Evolutionary conservation across 805 yeast genomes (phyloP).

Genomic region (Nakazawaea laoshanensis): DNA sequence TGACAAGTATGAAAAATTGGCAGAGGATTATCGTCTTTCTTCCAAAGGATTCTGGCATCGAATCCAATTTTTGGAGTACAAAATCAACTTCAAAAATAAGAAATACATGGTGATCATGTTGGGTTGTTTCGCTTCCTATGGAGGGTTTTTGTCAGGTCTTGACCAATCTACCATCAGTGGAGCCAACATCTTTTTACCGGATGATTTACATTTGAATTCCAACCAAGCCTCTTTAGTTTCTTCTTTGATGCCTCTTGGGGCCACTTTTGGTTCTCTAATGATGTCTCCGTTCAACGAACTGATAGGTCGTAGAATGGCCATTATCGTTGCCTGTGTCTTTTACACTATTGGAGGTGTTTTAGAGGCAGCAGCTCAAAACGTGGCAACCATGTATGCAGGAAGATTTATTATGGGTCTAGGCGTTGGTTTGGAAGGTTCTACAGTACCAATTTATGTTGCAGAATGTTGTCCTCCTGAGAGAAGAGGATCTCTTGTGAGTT

Average conservation of each 20-base stretch:
- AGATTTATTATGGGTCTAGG: conserved; percentile 10
- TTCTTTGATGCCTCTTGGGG: conserved; percentile 60
- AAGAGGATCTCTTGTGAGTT: conserved; percentile 9
- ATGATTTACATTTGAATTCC: conserved; percentile 28
- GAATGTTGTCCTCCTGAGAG: conserved; percentile 9
- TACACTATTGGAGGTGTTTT: conserved; percentile 54
- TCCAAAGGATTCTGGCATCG: conserved; percentile 29
- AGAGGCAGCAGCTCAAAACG: conserved; percentile 41
- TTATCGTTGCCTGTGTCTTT: conserved; percentile 48
- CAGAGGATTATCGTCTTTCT: conserved; percentile 18
- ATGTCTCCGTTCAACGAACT: conserved; percentile 50
- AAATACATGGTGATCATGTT: conserved; percentile 36
- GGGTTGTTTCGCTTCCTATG: conserved; percentile 52
- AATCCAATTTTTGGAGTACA: conserved; percentile 25
- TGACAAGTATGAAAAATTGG: conserved; percentile 23
- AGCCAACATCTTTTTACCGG: conserved; percentile 44
- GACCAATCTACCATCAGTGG: conserved; percentile 67
- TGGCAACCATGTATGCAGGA: conserved; percentile 33
- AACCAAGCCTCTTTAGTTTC: conserved; percentile 44
- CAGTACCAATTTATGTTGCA: conserved; percentile 10
- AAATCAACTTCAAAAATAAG: conserved; percentile 34
- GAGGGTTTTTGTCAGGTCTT: conserved; percentile 57
- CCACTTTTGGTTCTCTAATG: conserved; percentile 51
- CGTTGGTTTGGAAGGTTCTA: conserved; percentile 9
- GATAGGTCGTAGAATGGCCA: conserved; percentile 47